A percentile compares a stretch with the other conserved stretches of the same genome.
phyloP scores from a whole-genome alignment of 805 yeast genomes.

The Diddensiella santjacobensis region DNA sequence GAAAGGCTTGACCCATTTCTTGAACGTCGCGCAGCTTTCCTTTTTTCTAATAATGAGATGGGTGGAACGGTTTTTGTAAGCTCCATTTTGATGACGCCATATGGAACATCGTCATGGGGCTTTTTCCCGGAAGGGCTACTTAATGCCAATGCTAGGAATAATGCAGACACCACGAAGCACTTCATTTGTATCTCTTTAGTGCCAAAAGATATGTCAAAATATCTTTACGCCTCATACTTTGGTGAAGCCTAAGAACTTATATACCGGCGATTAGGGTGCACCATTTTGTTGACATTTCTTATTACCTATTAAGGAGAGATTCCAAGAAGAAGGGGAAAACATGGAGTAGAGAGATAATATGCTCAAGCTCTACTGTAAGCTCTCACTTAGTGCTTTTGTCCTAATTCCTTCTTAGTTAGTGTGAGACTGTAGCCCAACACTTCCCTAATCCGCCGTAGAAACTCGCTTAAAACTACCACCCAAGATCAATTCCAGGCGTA shows the following conservation, averaged over 20 bases:
- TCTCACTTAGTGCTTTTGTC: too few species aligned
- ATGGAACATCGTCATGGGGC: conserved; percentile 2
- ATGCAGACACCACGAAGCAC: neutral
- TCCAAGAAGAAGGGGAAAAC: too few species aligned
- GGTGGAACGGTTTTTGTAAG: conserved; percentile 20
- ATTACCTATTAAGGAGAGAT: too few species aligned
- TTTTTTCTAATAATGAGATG: neutral
- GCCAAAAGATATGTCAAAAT: too few species aligned
- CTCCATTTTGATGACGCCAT: conserved; percentile 18
- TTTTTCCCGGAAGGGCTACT: neutral
- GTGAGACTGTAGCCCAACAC: too few species aligned
- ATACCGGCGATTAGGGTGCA: neutral
- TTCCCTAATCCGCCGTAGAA: too few species aligned
- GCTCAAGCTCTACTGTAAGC: neutral
- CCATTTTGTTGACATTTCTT: neutral
- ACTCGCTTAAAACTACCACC: too few species aligned
- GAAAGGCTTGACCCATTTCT: conserved; percentile 8
- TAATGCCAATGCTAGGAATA: neutral
- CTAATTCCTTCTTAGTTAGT: too few species aligned
- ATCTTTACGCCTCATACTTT: too few species aligned
- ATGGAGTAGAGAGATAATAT: neutral
- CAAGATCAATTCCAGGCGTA: too few species aligned
- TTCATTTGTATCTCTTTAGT: conserved; percentile 40
- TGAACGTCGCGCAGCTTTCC: conserved; percentile 6
- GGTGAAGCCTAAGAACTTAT: too few species aligned